Base-by-base conservation (phyloP, 129 eudicot species). In the Artemisia annua region DNA sequence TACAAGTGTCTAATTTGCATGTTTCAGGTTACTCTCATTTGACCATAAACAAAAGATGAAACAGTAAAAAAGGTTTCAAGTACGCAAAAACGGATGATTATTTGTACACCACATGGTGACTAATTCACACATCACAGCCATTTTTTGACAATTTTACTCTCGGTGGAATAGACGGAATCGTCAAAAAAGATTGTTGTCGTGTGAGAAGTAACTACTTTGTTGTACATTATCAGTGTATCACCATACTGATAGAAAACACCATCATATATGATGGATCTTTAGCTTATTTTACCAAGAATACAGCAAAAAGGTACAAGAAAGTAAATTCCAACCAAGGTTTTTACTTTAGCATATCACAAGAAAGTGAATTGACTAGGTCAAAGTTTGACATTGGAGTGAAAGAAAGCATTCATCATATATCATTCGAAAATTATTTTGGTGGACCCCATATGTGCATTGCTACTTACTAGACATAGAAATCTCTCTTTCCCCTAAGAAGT, bases 381-480 rank as follows among this genome's bases (percentile, higher is more conserved):
- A 78, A 71, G 44, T 63, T 71, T 78, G 82, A 78, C 82, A 78
- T 71, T 16, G 32, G 67, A 70, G 77, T 39, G 82, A 62, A 51
- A 63, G 60, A 70, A 48, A 69, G 70, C 71, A 85, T 63, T 79
- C 71, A 72, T 75, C 72, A 58, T 73, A 65, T 78, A 84, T 84
- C 78, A 75, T 82, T 61, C 80, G 69, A 72, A 67, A 80, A 81
- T 78, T 75, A 86, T 83, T 86, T 54, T 67, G 60, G 79, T 74
- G 88, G 83, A 54, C 83, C 83, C 79, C 72, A 39, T 48, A 26
- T 63, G 48, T 55, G 54, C 68, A 53, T 57, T 39, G 44, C 44
- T 39, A 39, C 44, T 30, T 39, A 48, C 54, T 74, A 67, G 62
- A 60, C 56, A 49, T 63, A 59, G 66, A 67, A 60, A 67, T 52